A percentile compares a stretch with the other conserved stretches of the same genome.
phyloP scores from a whole-genome alignment of 2,329 filamentous ascomycete species.

The Peltaster fructicola region DNA sequence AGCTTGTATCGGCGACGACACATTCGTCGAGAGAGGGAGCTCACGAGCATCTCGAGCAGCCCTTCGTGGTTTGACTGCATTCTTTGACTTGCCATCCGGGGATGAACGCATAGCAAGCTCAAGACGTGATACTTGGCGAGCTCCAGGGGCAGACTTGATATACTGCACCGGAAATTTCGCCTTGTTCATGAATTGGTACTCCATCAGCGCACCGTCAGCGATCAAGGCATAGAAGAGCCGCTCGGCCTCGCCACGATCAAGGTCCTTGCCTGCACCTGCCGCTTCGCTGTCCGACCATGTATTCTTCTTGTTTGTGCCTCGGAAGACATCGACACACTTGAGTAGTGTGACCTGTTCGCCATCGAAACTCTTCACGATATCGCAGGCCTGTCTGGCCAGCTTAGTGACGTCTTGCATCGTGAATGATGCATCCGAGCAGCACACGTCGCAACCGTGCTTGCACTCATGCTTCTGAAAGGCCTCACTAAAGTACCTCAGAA shows the following conservation, averaged over 20 bases:
- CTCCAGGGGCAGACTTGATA: too few species aligned
- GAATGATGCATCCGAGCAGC: slow-evolving; percentile 53
- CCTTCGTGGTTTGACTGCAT: too few species aligned
- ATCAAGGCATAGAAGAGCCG: slow-evolving; percentile 66
- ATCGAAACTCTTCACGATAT: slow-evolving; percentile 43
- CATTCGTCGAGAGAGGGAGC: slow-evolving; percentile 42
- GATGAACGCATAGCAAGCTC: too few species aligned
- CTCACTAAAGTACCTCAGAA: slow-evolving; percentile 90
- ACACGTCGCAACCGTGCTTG: slow-evolving; percentile 71
- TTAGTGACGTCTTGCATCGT: slow-evolving; percentile 60
- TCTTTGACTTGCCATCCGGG: slow-evolving; percentile 18
- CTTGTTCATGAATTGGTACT: slow-evolving; percentile 28
- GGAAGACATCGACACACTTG: slow-evolving; percentile 70
- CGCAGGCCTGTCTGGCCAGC: slow-evolving; percentile 53
- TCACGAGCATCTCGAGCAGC: too few species aligned
- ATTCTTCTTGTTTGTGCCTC: slow-evolving; percentile 47
- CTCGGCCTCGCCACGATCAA: slow-evolving; percentile 62
- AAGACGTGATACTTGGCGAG: too few species aligned
- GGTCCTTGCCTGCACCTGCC: slow-evolving; percentile 49
- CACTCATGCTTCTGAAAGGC: slow-evolving; percentile 54
- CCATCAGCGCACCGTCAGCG: slow-evolving; percentile 53
- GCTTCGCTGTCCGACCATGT: slow-evolving; percentile 37
- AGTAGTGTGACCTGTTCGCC: slow-evolving; percentile 49
- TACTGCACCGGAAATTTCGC: too few species aligned
- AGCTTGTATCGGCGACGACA: slow-evolving; percentile 44